Base-by-base conservation (phyloP, 345 rosid genomes). In the Punica granatum region DNA sequence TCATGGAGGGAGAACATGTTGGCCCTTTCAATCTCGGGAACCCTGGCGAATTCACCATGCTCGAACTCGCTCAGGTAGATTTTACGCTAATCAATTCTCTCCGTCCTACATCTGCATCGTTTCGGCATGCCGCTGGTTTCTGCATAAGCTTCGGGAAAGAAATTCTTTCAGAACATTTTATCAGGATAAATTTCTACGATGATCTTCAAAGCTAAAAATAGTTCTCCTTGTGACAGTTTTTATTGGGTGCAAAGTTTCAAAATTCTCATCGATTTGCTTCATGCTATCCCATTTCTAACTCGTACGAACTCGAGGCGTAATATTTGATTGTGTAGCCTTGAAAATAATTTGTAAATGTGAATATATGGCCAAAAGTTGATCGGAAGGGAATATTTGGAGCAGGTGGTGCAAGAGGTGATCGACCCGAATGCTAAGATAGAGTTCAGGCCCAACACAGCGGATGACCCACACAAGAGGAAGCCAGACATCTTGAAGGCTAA, bases 1-100 rank as follows among this genome's bases (percentile, higher is more conserved):
- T 94, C 67, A 91, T 94, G 99, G 99, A 94, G 83, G 92, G 99
- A 14, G 92, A 94, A 54, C 95, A 91, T 30, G 96, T 91, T 7
- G 99, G 97, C 3, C 99, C 98, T 53, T 94, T 88, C 80, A 88
- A 88, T 64, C 87, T 88, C 5, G 94, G 94, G 14, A 88, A 88
- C 63, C 94, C 94, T 6, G 87, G 90, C 28, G 94, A 88, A 76
- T 88, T 85, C 71, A 88, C 94, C 76, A 88, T 86, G 94, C 92
- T 94, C 67, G 98, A 91, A 73, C 98, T 94, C 3, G 99, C 99
- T 16, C 71, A 91, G 96, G 98, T 92, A 51, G 60, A 46, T 37
- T 14, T 23, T 63, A 10, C 13, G 46, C 19, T 63, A 59, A 11
- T 5, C 14, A 26, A 30, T 7, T 26, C 61, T 56, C 34, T 9